Evolutionary conservation across 441 rosid genomes (phyloP), one percentile per base, ranked within the genome.

Genomic region (Pelargonium citronellum): DNA sequence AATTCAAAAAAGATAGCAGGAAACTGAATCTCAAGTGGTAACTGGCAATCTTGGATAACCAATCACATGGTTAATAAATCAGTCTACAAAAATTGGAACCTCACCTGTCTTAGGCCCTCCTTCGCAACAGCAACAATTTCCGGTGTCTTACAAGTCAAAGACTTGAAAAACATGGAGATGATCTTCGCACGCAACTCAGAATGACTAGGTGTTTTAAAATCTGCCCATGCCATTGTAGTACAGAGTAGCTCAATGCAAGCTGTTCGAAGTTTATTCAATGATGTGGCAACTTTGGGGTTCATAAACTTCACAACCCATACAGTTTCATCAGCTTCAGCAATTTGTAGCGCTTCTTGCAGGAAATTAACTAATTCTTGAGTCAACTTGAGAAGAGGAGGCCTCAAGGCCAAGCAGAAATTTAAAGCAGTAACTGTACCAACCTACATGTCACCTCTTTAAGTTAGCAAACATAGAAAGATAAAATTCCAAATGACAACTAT

Each of bases 181-280:
- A 95, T 92, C 85, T 92, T 95, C 19, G 96, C 83, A 66, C 97
- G 98, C 75, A 95, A 74, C 46, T 95, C 98, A 62, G 88, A 66
- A 85, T 95, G 95, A 84, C 72, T 88, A 68, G 84, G 87, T 69
- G 98, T 87, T 83, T 83, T 89, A 81, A 95, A 91, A 80, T 95
- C 99, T 17, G 95, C 82, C 98, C 99, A 95, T 62, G 98, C 96
- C 99, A 95, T 91, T 24, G 99, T 81, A 41, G 98, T 92, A 82
- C 97, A 95, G 46, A 95, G 87, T 60, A 95, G 83, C 82, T 95
- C 99, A 77, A 92, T 92, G 85, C 99, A 95, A 75, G 94, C 94
- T 65, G 97, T 92, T 75, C 91, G 91, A 72, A 95, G 96, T 74
- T 91, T 91, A 82, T 86, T 92, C 68, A 92, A 71, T 47, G 97